These are phyloP conservation scores for Polytrichum commune DNA, from an alignment of 225 moss, liverwort and hornwort species.

Conservation along the genomic window DNA sequence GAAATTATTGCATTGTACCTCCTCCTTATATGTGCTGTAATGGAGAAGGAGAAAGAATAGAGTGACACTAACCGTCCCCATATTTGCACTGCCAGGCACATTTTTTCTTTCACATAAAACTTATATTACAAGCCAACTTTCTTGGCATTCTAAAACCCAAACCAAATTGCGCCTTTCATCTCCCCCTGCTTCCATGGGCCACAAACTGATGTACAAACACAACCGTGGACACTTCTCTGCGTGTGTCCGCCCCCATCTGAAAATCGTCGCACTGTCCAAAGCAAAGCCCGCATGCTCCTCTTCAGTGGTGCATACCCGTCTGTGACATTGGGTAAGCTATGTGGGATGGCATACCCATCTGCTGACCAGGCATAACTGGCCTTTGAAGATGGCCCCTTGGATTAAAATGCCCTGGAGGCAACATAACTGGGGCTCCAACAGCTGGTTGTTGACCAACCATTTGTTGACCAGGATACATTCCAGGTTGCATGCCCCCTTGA, in stretches of 20 bases:
- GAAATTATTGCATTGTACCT: conserved; percentile 6
- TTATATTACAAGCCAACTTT: conserved; percentile 15
- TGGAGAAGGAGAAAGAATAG: conserved; percentile 13
- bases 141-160: conserved; percentile 9
- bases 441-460: conserved; percentile 51
- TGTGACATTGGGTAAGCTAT: conserved; percentile 81
- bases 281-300: conserved; percentile 13
- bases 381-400: conserved; percentile 73
- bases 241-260: conserved; percentile 9
- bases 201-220: conserved; percentile 57
- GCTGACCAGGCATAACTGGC: conserved; percentile 74
- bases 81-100: conserved; percentile 8
- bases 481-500: conserved; percentile 61
- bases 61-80: conserved; percentile 4
- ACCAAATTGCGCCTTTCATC: conserved; percentile 29
- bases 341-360: conserved; percentile 66
- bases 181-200: conserved; percentile 35
- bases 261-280: conserved; percentile 8
- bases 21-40: conserved; percentile 3
- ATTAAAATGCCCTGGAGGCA: conserved; percentile 69
- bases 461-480: conserved; percentile 57
- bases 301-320: conserved; percentile 77
- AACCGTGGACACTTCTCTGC: conserved; percentile 23
- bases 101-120: conserved; percentile 4
- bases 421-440: conserved; percentile 63